phyloP scores from a whole-genome alignment of 345 rosid genomes.

The Durio zibethinus region DNA sequence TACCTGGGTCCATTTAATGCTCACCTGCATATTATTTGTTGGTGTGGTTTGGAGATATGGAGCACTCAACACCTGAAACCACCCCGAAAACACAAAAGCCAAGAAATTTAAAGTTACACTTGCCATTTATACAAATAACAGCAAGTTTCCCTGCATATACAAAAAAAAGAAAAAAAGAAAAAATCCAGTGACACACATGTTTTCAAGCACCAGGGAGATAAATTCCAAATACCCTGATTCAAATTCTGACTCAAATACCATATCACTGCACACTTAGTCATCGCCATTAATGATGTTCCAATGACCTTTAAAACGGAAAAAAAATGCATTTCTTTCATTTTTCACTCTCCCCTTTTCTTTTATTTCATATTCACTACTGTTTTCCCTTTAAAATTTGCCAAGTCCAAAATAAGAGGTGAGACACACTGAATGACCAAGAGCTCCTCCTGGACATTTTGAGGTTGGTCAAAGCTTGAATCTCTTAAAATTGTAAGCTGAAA shows the following conservation, averaged over 20 bases:
- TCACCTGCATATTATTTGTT: slow-evolving; percentile 49
- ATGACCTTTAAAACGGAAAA: background rate
- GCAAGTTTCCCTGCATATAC: background rate
- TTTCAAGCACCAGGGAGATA: background rate
- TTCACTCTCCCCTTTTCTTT: background rate
- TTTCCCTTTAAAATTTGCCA: background rate
- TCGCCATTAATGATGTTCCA: background rate
- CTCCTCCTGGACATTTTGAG: background rate
- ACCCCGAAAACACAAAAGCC: slow-evolving; percentile 12
- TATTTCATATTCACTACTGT: background rate
- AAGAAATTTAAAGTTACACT: slow-evolving; percentile 9
- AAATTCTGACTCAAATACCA: background rate
- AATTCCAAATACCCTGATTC: background rate
- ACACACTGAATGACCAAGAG: background rate
- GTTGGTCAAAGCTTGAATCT: background rate
- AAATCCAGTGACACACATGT: background rate
- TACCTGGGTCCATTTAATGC: slow-evolving; percentile 11
- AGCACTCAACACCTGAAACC: slow-evolving; percentile 84
- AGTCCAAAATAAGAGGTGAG: background rate
- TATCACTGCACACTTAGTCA: background rate
- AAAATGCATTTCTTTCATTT: background rate
- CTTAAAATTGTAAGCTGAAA: background rate
- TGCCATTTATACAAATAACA: background rate
- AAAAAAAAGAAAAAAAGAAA: too few species aligned
- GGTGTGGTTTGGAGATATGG: slow-evolving; percentile 76